These are phyloP conservation scores for Dysphania ambrosioides DNA, from an alignment of 148 eudicot species.

Conservation along the genomic window DNA sequence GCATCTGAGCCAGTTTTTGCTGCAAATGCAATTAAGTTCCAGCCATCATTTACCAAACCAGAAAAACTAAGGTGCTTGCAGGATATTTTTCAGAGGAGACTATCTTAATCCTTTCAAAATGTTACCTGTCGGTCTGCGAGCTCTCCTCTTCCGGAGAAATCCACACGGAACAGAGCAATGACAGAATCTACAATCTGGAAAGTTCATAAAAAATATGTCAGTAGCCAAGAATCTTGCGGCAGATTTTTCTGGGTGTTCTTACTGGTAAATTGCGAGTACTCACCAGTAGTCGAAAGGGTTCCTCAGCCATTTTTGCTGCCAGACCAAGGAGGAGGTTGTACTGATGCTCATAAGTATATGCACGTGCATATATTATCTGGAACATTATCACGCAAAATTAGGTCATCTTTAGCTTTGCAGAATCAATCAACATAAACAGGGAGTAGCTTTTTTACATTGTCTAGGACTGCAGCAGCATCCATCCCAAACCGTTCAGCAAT, in stretches of 20 bases:
- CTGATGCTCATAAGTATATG: conserved; percentile 98
- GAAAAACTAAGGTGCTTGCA: background rate
- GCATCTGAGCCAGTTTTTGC: conserved; percentile 98
- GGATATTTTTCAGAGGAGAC: background rate
- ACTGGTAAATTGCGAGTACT: conserved; percentile 19
- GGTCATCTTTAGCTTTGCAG: background rate
- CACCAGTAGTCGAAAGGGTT: conserved; percentile 88
- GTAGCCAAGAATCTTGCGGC: conserved; percentile 14
- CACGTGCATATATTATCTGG: conserved; percentile 97
- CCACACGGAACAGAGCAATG: conserved; percentile 91
- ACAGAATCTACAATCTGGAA: conserved; percentile 84
- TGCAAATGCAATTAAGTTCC: conserved; percentile 31
- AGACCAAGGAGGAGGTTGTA: conserved; percentile 91
- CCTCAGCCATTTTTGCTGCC: conserved; percentile 98
- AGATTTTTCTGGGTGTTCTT: background rate
- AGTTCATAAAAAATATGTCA: background rate
- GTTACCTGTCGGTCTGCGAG: conserved; percentile 94
- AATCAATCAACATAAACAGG: background rate
- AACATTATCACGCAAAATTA: background rate
- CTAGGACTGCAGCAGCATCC: conserved; percentile 97
- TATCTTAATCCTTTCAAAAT: background rate
- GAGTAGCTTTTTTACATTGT: conserved; percentile 52
- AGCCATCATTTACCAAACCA: background rate
- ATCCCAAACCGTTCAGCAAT: conserved; percentile 98
- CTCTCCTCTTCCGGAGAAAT: conserved; percentile 95